Evolutionary conservation across 495 filamentous ascomycete species (phyloP).

Genomic region (Bryoglossum gracile): DNA sequence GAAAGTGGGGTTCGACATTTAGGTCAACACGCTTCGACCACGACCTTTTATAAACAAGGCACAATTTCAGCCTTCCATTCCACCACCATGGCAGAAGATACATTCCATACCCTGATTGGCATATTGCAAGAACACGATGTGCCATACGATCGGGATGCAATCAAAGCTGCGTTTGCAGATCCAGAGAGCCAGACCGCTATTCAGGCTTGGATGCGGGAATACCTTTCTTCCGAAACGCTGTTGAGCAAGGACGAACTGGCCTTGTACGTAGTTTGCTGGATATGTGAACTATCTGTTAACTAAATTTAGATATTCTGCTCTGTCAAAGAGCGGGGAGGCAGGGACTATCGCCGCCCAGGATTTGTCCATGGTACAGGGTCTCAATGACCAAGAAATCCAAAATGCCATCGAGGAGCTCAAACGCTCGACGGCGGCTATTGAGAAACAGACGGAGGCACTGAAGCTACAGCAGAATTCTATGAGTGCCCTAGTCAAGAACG

Average conservation of each 20-base stretch:
- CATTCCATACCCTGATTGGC: slow-evolving; percentile 15
- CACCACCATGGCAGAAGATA: slow-evolving; percentile 19
- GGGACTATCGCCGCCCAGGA: slow-evolving; percentile 32
- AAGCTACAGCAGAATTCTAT: slow-evolving; percentile 38
- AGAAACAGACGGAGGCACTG: slow-evolving; percentile 37
- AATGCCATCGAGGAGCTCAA: slow-evolving; percentile 38
- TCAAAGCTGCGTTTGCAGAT: slow-evolving; percentile 19
- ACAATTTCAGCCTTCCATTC: slow-evolving; percentile 11
- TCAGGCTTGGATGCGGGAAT: slow-evolving; percentile 33
- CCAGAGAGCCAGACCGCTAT: slow-evolving; percentile 24
- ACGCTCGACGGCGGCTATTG: slow-evolving; percentile 38
- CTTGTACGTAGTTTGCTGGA: slow-evolving; percentile 28
- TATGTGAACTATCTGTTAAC: background rate
- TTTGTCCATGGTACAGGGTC: slow-evolving; percentile 26
- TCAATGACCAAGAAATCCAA: slow-evolving; percentile 35
- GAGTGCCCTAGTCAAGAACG: slow-evolving; percentile 28
- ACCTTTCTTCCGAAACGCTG: slow-evolving; percentile 36
- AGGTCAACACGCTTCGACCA: background rate
- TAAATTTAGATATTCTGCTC: slow-evolving; percentile 28
- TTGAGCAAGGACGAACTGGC: slow-evolving; percentile 36
- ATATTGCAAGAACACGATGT: slow-evolving; percentile 24
- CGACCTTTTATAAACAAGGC: slow-evolving; percentile 13
- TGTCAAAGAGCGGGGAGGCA: slow-evolving; percentile 31
- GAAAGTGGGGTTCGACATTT: too few species aligned
- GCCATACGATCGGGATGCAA: slow-evolving; percentile 20